These are phyloP conservation scores for Rutstroemia sp. DNA, from an alignment of 2,329 filamentous ascomycete genomes.

Conservation along the genomic window DNA sequence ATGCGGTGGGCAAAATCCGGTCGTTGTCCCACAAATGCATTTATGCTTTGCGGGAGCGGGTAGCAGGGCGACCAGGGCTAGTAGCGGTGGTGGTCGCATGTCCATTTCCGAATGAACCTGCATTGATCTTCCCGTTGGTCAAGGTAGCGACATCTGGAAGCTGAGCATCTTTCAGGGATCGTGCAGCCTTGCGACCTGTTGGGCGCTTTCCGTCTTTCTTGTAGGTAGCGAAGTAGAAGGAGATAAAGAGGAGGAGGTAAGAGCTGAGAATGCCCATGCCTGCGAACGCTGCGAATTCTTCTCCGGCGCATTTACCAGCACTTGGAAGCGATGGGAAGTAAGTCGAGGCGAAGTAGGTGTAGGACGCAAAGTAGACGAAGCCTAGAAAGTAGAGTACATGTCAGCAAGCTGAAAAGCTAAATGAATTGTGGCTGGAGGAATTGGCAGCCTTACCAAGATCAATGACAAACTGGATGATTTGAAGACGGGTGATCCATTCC, in stretches of 20 bases:
- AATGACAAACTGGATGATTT: conserved; percentile 95
- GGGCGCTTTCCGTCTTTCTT: conserved; percentile 75
- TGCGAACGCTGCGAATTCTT: conserved; percentile 92
- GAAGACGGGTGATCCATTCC: conserved; percentile 97
- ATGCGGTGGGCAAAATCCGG: too few species aligned
- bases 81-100: conserved; percentile 36
- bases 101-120: conserved; percentile 40
- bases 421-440: not conserved
- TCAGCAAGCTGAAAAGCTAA: conserved; percentile 15
- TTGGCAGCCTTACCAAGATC: conserved; percentile 63
- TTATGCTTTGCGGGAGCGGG: conserved; percentile 31
- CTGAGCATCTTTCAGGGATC: conserved; percentile 37
- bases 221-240: conserved; percentile 97
- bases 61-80: conserved; percentile 24
- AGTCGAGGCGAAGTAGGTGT: conserved; percentile 91
- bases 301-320: conserved; percentile 78
- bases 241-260: conserved; percentile 97
- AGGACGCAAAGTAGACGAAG: conserved; percentile 99
- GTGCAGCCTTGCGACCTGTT: conserved; percentile 68
- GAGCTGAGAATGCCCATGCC: conserved; percentile 89
- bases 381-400: conserved; percentile 43
- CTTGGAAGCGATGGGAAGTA: conserved; percentile 86
- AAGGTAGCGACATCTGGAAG: conserved; percentile 28
- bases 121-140: conserved; percentile 35
- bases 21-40: not conserved